Conservation (phyloP, 1,284 basidiomycete species). For the Gymnopus androsaceus region DNA sequence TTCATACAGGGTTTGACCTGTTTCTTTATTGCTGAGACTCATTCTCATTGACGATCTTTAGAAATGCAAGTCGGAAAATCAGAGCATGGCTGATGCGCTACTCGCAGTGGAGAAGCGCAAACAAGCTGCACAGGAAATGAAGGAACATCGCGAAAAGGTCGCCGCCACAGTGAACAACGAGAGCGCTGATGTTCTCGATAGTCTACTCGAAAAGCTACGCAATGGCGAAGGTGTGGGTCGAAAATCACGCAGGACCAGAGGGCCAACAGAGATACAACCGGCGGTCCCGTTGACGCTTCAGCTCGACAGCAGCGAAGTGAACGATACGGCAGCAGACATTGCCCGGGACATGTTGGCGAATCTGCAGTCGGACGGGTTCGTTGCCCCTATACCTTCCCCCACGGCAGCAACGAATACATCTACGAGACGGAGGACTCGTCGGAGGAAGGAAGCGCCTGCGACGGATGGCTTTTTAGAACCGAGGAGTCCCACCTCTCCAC, state of each 20-base stretch:
- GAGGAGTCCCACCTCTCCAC: slow-evolving; percentile 11
- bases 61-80: slow-evolving; percentile 87
- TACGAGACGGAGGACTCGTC: slow-evolving; percentile 21
- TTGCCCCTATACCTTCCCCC: slow-evolving; percentile 35
- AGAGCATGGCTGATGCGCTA: slow-evolving; percentile 66
- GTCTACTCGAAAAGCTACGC: slow-evolving; percentile 71
- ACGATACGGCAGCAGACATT: slow-evolving; percentile 58
- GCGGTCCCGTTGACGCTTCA: slow-evolving; percentile 43
- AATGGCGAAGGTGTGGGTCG: slow-evolving; percentile 66
- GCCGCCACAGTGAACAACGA: slow-evolving; percentile 44
- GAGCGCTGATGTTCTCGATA: slow-evolving; percentile 72
- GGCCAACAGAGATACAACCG: slow-evolving; percentile 38
- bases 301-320: slow-evolving; percentile 35
- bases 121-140: slow-evolving; percentile 63
- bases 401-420: slow-evolving; percentile 36
- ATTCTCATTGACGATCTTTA: slow-evolving; percentile 31
- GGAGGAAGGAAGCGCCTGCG: slow-evolving; percentile 9
- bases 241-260: slow-evolving; percentile 56
- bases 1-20: slow-evolving; percentile 74
- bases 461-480: slow-evolving; percentile 2
- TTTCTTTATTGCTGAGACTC: neutral
- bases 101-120: slow-evolving; percentile 65
- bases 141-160: slow-evolving; percentile 54
- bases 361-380: slow-evolving; percentile 64
- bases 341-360: slow-evolving; percentile 76